phyloP scores from a whole-genome alignment of 2,329 filamentous ascomycete genomes.

The Xylariaceae sp. region DNA sequence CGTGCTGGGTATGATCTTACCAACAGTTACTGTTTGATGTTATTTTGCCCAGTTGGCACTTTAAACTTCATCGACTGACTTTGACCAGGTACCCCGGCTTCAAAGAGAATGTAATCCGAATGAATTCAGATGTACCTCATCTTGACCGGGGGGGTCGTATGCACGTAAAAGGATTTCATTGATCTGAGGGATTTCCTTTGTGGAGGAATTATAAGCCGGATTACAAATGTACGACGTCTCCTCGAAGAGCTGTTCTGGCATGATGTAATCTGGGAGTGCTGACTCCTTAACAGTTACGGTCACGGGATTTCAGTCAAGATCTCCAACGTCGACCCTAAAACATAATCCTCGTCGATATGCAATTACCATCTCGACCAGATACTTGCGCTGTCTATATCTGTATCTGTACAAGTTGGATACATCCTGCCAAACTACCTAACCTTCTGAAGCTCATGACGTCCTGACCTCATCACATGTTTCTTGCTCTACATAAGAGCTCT shows the following conservation, averaged over 20 bases:
- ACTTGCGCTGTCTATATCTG: neutral
- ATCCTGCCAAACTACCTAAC: neutral
- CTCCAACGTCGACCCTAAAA: neutral
- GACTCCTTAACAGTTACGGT: neutral
- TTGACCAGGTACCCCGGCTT: neutral
- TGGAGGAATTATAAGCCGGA: neutral
- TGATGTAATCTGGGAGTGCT: neutral
- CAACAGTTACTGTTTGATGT: neutral
- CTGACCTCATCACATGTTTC: neutral
- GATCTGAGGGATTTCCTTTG: neutral
- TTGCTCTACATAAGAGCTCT: neutral
- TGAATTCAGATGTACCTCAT: neutral
- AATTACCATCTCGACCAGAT: neutral
- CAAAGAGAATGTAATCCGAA: neutral
- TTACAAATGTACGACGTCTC: neutral
- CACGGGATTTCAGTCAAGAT: neutral
- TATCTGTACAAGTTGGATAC: neutral
- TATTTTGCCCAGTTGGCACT: neutral
- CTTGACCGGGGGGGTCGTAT: neutral
- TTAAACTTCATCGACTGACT: neutral
- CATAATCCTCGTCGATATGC: neutral
- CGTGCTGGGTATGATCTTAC: neutral
- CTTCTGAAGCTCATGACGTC: too few species aligned
- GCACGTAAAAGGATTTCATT: neutral
- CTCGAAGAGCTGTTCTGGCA: neutral